Percentiles rank a stretch among this genome's conserved stretches.
Conservation (phyloP, 768 basidiomycete genomes). For the Pisolithus microcarpus region DNA sequence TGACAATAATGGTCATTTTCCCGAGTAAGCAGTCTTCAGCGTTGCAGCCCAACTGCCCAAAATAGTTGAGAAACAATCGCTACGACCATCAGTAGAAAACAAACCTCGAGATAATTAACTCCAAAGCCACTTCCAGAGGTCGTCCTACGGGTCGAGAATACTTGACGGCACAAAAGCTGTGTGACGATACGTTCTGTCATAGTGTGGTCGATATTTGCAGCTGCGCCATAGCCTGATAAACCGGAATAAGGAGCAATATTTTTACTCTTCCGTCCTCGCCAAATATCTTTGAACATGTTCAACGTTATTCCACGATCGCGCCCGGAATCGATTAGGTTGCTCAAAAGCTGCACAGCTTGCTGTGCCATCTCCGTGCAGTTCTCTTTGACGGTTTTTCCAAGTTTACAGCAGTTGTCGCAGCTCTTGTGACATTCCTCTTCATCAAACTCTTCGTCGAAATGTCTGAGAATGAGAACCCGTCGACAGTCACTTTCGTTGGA, state of each 20-base stretch:
- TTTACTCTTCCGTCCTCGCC: conserved; percentile 53
- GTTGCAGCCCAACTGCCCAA: conserved; percentile 10
- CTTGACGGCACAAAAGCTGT: conserved; percentile 43
- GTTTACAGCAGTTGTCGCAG: conserved; percentile 80
- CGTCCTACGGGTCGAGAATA: conserved; percentile 42
- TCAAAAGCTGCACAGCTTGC: conserved; percentile 52
- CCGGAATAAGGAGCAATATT: conserved; percentile 40
- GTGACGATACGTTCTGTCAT: conserved; percentile 62
- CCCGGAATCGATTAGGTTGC: conserved; percentile 34
- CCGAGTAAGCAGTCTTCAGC: conserved; percentile 18
- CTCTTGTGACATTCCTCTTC: conserved; percentile 51
- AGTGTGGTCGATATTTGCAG: conserved; percentile 41
- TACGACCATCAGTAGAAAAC: background rate
- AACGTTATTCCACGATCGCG: conserved; percentile 49
- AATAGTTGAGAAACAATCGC: background rate
- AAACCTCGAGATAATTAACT: conserved; percentile 47
- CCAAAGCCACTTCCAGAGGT: conserved; percentile 45
- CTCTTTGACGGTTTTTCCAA: conserved; percentile 35
- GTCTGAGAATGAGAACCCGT: conserved; percentile 77
- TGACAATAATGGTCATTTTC: conserved; percentile 12
- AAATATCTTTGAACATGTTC: conserved; percentile 50
- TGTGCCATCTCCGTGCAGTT: conserved; percentile 60
- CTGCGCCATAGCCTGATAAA: conserved; percentile 47
- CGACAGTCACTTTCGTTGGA: conserved; percentile 79
- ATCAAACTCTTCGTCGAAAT: conserved; percentile 81